Evolutionary conservation across 495 filamentous ascomycete species (phyloP).

Genomic region (Cercophora scortea): DNA sequence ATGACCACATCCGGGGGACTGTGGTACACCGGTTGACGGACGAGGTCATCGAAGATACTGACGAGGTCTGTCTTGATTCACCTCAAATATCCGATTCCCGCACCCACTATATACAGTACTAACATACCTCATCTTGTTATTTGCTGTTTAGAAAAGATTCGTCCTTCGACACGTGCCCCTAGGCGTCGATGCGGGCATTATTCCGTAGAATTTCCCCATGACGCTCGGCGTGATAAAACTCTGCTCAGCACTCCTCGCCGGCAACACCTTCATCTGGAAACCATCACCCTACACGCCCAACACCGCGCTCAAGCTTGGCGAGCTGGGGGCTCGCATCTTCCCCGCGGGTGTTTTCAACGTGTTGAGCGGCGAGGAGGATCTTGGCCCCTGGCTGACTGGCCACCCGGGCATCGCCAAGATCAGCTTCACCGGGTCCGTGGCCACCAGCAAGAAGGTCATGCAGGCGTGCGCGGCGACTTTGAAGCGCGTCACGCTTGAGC

Average conservation of each 20-base stretch:
- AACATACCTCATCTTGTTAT: not conserved
- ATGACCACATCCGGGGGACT: not conserved
- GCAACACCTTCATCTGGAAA: constrained; percentile 57
- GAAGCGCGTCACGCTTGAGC: constrained; percentile 42
- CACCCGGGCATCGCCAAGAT: constrained; percentile 42
- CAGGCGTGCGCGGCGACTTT: constrained; percentile 44
- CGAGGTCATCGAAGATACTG: constrained; percentile 31
- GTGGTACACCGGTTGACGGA: constrained; percentile 3
- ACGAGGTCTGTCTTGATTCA: constrained; percentile 16
- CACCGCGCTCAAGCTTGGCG: constrained; percentile 54
- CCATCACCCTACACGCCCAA: constrained; percentile 58
- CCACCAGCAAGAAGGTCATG: constrained; percentile 57
- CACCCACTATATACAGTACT: not conserved
- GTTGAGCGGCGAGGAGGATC: constrained; percentile 53
- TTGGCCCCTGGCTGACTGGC: constrained; percentile 50
- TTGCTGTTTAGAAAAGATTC: constrained; percentile 16
- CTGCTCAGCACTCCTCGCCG: constrained; percentile 43
- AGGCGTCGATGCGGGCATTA: constrained; percentile 44
- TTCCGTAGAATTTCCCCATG: constrained; percentile 57
- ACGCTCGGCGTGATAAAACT: constrained; percentile 48
- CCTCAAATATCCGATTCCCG: not conserved
- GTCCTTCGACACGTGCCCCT: constrained; percentile 40
- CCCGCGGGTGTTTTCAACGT: constrained; percentile 59
- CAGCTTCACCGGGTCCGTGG: constrained; percentile 1
- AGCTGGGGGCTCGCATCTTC: constrained; percentile 51